Evolutionary conservation across 225 moss, liverwort and hornwort genomes (phyloP).

Genomic region (Lunularia cruciata): DNA sequence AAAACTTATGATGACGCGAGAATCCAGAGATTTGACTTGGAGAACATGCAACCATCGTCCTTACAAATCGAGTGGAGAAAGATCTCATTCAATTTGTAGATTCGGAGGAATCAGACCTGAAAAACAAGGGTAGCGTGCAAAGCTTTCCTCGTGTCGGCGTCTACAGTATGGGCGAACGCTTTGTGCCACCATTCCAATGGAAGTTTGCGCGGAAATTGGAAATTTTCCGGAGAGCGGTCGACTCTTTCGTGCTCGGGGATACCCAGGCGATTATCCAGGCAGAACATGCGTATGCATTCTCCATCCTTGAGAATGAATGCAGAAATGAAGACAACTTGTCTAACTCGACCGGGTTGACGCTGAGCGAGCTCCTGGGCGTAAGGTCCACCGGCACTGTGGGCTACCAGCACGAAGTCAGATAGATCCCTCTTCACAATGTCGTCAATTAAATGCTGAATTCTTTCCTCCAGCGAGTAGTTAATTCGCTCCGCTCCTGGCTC

Average conservation of each 20-base stretch:
- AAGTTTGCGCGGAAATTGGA: conserved; percentile 1
- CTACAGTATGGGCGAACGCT: conserved; percentile 19
- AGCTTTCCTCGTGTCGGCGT: conserved; percentile 7
- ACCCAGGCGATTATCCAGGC: conserved; percentile 17
- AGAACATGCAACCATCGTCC: too few relatives aligned
- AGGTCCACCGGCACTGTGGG: conserved; percentile 23
- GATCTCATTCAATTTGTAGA: too few relatives aligned
- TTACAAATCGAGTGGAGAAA: too few relatives aligned
- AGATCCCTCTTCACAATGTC: conserved; percentile 21
- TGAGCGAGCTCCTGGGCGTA: conserved; percentile 24
- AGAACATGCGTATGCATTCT: conserved; percentile 22
- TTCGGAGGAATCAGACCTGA: too few relatives aligned
- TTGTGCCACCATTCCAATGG: conserved; percentile 25
- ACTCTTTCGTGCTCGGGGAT: conserved; percentile 10
- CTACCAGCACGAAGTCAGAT: conserved; percentile 21
- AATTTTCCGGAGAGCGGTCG: conserved; percentile 20
- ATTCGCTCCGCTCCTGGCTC: conserved; percentile 22
- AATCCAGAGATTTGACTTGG: too few relatives aligned
- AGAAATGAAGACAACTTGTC: conserved; percentile 20
- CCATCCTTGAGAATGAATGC: conserved; percentile 24
- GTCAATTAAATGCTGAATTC: conserved; percentile 19
- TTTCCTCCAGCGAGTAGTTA: conserved; percentile 19
- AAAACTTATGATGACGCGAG: too few relatives aligned
- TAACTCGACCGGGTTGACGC: conserved; percentile 14
- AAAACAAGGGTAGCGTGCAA: conserved; percentile 21